A percentile compares a stretch with the other conserved stretches of the same genome.
Evolutionary conservation across 2,329 filamentous ascomycete genomes (phyloP).

Genomic region (Whalleya microplaca): DNA sequence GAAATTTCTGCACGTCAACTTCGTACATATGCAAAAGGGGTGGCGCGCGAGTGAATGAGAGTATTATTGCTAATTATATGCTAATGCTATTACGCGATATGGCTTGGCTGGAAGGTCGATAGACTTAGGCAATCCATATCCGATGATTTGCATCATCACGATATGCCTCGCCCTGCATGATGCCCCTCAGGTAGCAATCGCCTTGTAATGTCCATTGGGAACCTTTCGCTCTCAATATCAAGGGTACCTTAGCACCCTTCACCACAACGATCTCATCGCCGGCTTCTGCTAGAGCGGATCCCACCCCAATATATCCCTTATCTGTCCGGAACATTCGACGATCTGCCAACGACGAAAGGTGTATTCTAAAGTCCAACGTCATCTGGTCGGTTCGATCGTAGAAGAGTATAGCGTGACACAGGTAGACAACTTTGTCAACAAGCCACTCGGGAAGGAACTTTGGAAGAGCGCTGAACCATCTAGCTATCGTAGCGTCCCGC

Average conservation of each 20-base stretch:
- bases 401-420: constrained; percentile 17
- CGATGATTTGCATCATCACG: constrained; percentile 14
- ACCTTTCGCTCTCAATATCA: constrained; percentile 14
- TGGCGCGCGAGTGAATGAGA: no score
- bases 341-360: constrained; percentile 20
- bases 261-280: constrained; percentile 22
- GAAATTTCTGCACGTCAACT: no score
- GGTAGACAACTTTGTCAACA: constrained; percentile 10
- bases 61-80: no score
- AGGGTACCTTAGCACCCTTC: constrained; percentile 22
- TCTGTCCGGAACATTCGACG: constrained; percentile 18
- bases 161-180: constrained; percentile 25
- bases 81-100: no score
- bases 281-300: constrained; percentile 19
- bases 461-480: constrained; percentile 10
- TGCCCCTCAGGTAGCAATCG: constrained; percentile 24
- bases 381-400: constrained; percentile 16
- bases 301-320: constrained; percentile 25
- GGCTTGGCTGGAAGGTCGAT: background rate
- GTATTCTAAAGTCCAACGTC: constrained; percentile 22
- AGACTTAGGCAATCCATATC: constrained; percentile 23
- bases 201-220: constrained; percentile 22
- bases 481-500: constrained; percentile 16
- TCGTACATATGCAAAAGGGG: no score
- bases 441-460: constrained; percentile 13